Conservation (phyloP, 768 basidiomycete species). For the Melanogaster broomeanus region DNA sequence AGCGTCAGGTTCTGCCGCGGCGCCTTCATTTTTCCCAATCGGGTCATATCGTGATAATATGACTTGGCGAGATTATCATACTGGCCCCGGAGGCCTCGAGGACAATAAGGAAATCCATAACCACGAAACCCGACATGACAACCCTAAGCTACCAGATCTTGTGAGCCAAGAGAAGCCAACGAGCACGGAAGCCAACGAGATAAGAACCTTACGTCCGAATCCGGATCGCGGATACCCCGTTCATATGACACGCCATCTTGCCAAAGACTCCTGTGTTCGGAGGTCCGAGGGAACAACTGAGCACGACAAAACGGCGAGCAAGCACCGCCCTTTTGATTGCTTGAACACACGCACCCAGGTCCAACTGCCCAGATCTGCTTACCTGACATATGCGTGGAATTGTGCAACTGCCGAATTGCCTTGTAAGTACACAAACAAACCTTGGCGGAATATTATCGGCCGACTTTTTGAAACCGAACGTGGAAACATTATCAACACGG, state of each 20-base stretch:
- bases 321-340: not conserved
- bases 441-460: not conserved
- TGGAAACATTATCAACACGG: not conserved
- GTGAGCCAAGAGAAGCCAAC: not conserved
- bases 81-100: conserved; percentile 10
- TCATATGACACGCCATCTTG: not conserved
- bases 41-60: no score
- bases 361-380: no score
- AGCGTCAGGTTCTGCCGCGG: no score
- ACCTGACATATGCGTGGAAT: not conserved
- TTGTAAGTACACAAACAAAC: not conserved
- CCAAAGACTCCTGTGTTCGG: not conserved
- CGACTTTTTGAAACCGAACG: not conserved
- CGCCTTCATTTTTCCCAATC: no score
- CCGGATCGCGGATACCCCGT: not conserved
- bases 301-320: not conserved
- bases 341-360: not conserved
- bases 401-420: not conserved
- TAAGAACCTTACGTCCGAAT: not conserved
- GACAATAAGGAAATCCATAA: not conserved
- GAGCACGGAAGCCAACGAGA: no score
- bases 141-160: no score
- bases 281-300: conserved; percentile 7
- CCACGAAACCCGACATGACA: not conserved
- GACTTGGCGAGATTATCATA: not conserved